Evolutionary conservation across 2,329 filamentous ascomycete genomes (phyloP).

Genomic region (Pyrenophora tritici-repentis): DNA sequence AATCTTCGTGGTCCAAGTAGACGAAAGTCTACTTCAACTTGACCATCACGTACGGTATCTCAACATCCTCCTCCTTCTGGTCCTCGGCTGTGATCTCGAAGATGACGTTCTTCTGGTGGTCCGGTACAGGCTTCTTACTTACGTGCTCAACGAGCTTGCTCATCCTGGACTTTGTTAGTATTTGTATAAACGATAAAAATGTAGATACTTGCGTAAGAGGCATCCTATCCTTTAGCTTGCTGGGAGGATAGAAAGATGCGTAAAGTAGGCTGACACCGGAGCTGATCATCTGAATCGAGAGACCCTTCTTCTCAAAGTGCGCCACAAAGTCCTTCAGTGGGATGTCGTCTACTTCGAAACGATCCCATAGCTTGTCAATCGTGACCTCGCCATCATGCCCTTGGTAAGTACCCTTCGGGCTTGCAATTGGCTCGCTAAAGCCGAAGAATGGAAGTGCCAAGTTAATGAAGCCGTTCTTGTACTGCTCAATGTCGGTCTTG

Average conservation of each 20-base stretch:
- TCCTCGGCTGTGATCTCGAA: conserved; percentile 95
- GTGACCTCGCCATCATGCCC: conserved; percentile 76
- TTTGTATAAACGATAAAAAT: background rate
- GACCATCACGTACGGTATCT: conserved; percentile 95
- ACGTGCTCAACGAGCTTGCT: conserved; percentile 86
- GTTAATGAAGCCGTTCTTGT: conserved; percentile 99
- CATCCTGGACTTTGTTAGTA: conserved; percentile 62
- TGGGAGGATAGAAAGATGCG: conserved; percentile 85
- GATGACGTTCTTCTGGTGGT: conserved; percentile 92
- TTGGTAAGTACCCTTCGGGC: conserved; percentile 88
- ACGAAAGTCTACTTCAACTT: conserved; percentile 60
- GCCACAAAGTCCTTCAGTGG: conserved; percentile 83
- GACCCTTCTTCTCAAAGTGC: conserved; percentile 76
- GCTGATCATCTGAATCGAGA: conserved; percentile 89
- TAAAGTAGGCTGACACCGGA: conserved; percentile 96
- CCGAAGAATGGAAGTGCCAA: conserved; percentile 95
- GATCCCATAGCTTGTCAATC: conserved; percentile 97
- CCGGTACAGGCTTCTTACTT: conserved; percentile 88
- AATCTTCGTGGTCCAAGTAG: background rate
- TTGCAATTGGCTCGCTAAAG: conserved; percentile 95
- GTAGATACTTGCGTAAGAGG: conserved; percentile 63
- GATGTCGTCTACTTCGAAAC: conserved; percentile 87
- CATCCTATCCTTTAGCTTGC: conserved; percentile 81
- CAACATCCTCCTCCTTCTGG: conserved; percentile 85
- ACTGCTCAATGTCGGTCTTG: conserved; percentile 95